These are phyloP conservation scores for Lepidium sativum DNA, from an alignment of 345 rosid genomes.

Conservation along the genomic window DNA sequence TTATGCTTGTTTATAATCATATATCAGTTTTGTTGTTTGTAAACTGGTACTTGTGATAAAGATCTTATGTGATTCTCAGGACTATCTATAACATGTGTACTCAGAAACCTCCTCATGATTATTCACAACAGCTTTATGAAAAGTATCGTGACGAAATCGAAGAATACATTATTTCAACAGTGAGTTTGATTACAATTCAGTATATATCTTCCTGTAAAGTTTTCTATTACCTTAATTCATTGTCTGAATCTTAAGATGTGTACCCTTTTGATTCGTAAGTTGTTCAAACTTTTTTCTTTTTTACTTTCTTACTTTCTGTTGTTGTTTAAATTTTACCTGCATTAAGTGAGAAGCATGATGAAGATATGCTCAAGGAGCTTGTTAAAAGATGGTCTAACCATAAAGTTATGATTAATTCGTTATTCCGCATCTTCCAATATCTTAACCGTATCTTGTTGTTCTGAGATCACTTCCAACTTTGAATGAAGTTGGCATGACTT, in stretches of 20 bases:
- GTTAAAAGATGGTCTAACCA: constrained; percentile 78
- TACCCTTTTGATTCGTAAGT: too few relatives aligned
- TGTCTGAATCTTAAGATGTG: not conserved
- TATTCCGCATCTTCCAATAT: constrained; percentile 74
- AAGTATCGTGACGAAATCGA: constrained; percentile 64
- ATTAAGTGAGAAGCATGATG: constrained; percentile 72
- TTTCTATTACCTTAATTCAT: not conserved
- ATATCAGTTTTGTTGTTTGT: not conserved
- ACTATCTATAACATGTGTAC: constrained; percentile 79
- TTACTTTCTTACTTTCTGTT: too few relatives aligned
- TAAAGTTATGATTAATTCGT: constrained; percentile 79
- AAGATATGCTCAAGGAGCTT: constrained; percentile 71
- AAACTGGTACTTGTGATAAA: not conserved
- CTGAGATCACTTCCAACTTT: constrained; percentile 64
- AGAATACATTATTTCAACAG: constrained; percentile 55
- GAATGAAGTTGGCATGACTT: constrained; percentile 70
- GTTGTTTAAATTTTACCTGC: constrained; percentile 50
- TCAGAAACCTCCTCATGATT: constrained; percentile 76
- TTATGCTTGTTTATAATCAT: too few relatives aligned
- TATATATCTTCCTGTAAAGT: too few relatives aligned
- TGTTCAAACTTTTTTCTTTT: too few relatives aligned
- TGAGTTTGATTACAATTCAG: constrained; percentile 32
- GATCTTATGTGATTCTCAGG: constrained; percentile 28
- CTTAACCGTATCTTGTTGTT: constrained; percentile 76
- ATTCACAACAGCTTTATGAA: constrained; percentile 79